Conservation (phyloP, 768 basidiomycete species). For the Suillus placidus region DNA sequence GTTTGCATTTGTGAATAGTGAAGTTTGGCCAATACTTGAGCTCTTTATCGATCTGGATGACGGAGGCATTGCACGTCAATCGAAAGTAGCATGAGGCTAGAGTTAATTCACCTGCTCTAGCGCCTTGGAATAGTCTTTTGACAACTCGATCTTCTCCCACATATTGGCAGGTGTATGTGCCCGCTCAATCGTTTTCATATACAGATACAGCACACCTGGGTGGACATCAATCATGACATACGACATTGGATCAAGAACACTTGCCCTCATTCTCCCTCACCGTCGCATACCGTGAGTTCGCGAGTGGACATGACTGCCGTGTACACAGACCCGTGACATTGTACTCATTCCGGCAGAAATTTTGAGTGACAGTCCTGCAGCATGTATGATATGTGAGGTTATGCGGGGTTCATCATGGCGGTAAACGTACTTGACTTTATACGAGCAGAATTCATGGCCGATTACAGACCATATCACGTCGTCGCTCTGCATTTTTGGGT, state of each 20-base stretch:
- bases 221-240: neutral
- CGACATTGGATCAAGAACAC: slow-evolving; percentile 12
- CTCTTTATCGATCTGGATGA: slow-evolving; percentile 84
- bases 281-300: slow-evolving; percentile 97
- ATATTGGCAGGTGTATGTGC: slow-evolving; percentile 95
- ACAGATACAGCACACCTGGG: slow-evolving; percentile 84
- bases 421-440: slow-evolving; percentile 93
- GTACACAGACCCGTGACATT: slow-evolving; percentile 97
- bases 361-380: slow-evolving; percentile 86
- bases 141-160: slow-evolving; percentile 96
- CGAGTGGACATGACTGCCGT: slow-evolving; percentile 95
- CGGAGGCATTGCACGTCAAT: slow-evolving; percentile 1
- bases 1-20: slow-evolving; percentile 98
- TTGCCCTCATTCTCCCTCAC: slow-evolving; percentile 93
- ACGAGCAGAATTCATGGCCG: slow-evolving; percentile 95
- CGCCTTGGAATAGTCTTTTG: slow-evolving; percentile 93
- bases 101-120: slow-evolving; percentile 76
- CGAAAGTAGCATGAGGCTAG: slow-evolving; percentile 2
- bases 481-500: slow-evolving; percentile 79
- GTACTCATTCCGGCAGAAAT: slow-evolving; percentile 98
- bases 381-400: slow-evolving; percentile 13
- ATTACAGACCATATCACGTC: slow-evolving; percentile 99
- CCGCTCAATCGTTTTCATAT: slow-evolving; percentile 96
- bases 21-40: slow-evolving; percentile 99
- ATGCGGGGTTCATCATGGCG: neutral